Evolutionary conservation across 176 grass and related monocot species (phyloP).

Genomic region (Zoysia japonica): DNA sequence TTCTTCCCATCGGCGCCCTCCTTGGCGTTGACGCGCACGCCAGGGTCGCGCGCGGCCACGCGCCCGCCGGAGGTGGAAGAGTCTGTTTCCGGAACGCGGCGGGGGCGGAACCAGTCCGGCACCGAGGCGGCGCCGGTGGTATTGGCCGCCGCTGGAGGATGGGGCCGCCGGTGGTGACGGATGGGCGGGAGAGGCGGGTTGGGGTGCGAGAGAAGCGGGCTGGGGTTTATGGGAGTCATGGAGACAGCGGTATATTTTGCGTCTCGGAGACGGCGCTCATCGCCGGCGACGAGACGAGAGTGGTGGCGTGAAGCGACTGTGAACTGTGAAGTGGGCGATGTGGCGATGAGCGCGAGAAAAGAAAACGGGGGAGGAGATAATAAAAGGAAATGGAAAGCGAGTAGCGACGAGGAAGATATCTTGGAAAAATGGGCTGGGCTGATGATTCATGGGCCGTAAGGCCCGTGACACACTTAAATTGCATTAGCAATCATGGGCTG

Average conservation of each 20-base stretch:
- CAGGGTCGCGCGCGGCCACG: slow-evolving; percentile 60
- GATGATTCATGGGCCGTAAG: background rate
- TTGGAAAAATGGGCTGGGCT: background rate
- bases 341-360: slow-evolving; percentile 13
- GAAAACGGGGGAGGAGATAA: background rate
- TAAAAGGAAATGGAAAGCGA: background rate
- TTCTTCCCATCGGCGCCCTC: slow-evolving; percentile 51
- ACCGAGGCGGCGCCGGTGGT: slow-evolving; percentile 59
- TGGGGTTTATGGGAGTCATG: slow-evolving; percentile 54
- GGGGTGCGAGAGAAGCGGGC: slow-evolving; percentile 37
- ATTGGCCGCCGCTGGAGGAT: slow-evolving; percentile 49
- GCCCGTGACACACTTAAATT: background rate
- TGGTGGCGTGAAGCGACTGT: background rate
- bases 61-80: slow-evolving; percentile 42
- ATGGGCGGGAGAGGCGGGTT: slow-evolving; percentile 14
- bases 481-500: background rate
- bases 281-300: slow-evolving; percentile 29
- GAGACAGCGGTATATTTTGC: slow-evolving; percentile 7
- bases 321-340: slow-evolving; percentile 6
- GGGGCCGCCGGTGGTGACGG: slow-evolving; percentile 4
- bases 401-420: slow-evolving; percentile 21
- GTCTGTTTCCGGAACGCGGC: slow-evolving; percentile 19
- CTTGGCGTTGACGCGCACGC: slow-evolving; percentile 78
- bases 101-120: slow-evolving; percentile 74
- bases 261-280: slow-evolving; percentile 36